These are phyloP conservation scores for Plantago elongata DNA, from an alignment of 257 asterid genomes.

Conservation along the genomic window DNA sequence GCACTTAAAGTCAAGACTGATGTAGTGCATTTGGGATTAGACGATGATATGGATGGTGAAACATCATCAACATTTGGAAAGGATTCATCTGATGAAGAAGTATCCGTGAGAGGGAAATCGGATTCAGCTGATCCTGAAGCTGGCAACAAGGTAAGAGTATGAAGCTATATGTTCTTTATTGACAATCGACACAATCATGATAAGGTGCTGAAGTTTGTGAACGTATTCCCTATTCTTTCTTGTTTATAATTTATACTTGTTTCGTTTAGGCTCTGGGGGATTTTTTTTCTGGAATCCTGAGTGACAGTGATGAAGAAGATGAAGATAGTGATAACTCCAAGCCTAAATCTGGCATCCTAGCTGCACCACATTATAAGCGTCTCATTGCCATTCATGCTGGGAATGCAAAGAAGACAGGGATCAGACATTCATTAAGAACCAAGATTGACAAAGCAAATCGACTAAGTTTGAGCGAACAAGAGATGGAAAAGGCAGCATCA, in stretches of 20 bases:
- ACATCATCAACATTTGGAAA: slow-evolving; percentile 36
- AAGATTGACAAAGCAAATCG: slow-evolving; percentile 55
- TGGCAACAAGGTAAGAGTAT: slow-evolving; percentile 39
- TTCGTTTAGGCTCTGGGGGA: no score
- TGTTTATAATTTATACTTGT: no score
- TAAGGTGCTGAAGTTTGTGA: slow-evolving; percentile 8
- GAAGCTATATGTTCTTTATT: background rate
- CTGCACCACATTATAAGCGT: slow-evolving; percentile 59
- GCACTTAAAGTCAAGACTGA: slow-evolving; percentile 3
- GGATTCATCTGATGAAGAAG: slow-evolving; percentile 50
- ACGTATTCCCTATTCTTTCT: no score
- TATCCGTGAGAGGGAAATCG: slow-evolving; percentile 7
- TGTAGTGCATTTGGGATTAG: slow-evolving; percentile 36
- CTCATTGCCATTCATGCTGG: slow-evolving; percentile 91
- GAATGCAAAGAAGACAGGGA: slow-evolving; percentile 70
- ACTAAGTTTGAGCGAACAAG: slow-evolving; percentile 80
- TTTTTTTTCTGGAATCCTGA: slow-evolving; percentile 24
- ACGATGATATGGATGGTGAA: slow-evolving; percentile 36
- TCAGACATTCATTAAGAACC: slow-evolving; percentile 51
- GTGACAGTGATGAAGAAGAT: slow-evolving; percentile 40
- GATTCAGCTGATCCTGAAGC: slow-evolving; percentile 23
- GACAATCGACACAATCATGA: slow-evolving; percentile 2
- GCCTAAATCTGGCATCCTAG: slow-evolving; percentile 34
- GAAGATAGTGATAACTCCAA: slow-evolving; percentile 30
- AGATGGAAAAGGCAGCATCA: slow-evolving; percentile 64